Evolutionary conservation across 306 rosid genomes (phyloP).

Genomic region (Lotus japonicus): DNA sequence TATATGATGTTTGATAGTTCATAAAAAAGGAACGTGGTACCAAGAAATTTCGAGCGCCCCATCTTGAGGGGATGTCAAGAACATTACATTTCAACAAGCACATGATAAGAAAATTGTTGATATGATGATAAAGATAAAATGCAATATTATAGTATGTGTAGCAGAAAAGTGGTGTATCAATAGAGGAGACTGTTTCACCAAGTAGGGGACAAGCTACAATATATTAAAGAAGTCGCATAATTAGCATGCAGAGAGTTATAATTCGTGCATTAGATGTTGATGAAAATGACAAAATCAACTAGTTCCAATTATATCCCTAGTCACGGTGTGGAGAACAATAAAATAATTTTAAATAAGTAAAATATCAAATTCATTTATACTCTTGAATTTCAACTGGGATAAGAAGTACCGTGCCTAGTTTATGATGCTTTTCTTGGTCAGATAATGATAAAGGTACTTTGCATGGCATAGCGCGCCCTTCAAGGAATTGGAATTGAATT

Average conservation of each 20-base stretch:
- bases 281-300: conserved; percentile 11
- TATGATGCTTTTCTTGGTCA: conserved; percentile 20
- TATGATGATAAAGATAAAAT: too few relatives aligned
- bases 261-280: too few relatives aligned
- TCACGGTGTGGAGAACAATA: neutral
- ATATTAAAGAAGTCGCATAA: too few relatives aligned
- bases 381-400: neutral
- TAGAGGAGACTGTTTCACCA: too few relatives aligned
- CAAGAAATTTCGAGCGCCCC: conserved; percentile 17
- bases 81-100: conserved; percentile 11
- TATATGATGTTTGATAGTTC: conserved; percentile 31
- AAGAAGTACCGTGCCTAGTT: conserved; percentile 15
- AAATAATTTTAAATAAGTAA: neutral
- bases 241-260: too few relatives aligned
- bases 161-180: too few relatives aligned
- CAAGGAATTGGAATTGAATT: conserved; percentile 31
- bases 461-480: conserved; percentile 13
- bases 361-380: neutral
- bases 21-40: conserved; percentile 18
- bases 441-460: conserved; percentile 21
- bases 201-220: too few relatives aligned
- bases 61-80: conserved; percentile 17
- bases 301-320: neutral
- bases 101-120: too few relatives aligned
- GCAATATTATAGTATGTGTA: too few relatives aligned